Evolutionary conservation across 805 yeast species (phyloP), one percentile per base, ranked within the genome.

Genomic region (Ogataea allantospora): DNA sequence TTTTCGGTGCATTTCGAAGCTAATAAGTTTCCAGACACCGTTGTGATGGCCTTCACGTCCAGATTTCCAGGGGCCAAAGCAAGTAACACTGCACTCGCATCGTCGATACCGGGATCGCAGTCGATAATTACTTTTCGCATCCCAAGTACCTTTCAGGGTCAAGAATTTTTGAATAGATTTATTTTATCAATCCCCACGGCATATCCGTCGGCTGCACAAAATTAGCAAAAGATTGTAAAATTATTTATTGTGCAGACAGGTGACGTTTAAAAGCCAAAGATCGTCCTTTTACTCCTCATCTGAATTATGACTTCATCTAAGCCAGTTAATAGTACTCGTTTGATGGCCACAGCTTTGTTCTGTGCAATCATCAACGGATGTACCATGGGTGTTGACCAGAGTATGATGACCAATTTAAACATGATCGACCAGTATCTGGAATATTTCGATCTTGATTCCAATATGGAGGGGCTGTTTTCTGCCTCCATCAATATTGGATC

Each of bases 71-170:
- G 51, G 5, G 56, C 46, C 2, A 51, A 40, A 2, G 57, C 57
- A 14, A 54, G 40, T 26, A 54, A 36, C 14, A 54, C 22, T 6
- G 58, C 58, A 5, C 52, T 31, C 7, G 57, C 51, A 35, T 54
- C 58, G 35, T 54, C 57, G 34, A 53, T 54, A 12, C 58, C 58
- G 11, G 57, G 58, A 31, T 54, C 58, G 37, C 55, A 49, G 29
- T 54, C 58, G n/a, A 54, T 53, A 19, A 53, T 42, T 7, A 47
- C 54, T 22, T 51, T 51, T 19, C 38, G 17, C 40, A 36, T 36
- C 5, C 11, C 15, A 13, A 15, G 10, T 7, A 25, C 16, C 12
- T 14, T 4, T 21, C 8, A 4, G 8, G 8, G 9, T n/a, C 8
- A 5, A 7, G n/a, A n/a, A n/a, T n/a, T n/a, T n/a, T n/a, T n/a